Percentiles rank a stretch among this genome's conserved stretches.
These are phyloP conservation scores for Pulicaria dysenterica DNA, from an alignment of 129 eudicot species.

Conservation along the genomic window DNA sequence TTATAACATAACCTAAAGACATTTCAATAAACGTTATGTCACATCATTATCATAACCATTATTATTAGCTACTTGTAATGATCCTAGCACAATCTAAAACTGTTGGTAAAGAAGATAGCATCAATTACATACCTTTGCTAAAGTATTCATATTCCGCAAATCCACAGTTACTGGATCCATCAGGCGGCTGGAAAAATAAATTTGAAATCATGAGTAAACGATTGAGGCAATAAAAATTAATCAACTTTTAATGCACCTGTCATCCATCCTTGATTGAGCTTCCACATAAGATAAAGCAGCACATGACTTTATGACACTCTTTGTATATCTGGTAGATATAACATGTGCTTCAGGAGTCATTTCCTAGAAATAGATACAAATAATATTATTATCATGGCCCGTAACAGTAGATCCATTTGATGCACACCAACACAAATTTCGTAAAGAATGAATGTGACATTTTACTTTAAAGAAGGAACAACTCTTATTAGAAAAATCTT, in stretches of 20 bases:
- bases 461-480: background rate
- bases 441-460: background rate
- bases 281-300: conserved; percentile 97
- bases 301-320: conserved; percentile 90
- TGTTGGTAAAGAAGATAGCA: background rate
- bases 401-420: background rate
- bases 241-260: conserved; percentile 54
- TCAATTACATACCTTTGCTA: conserved; percentile 73
- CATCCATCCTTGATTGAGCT: conserved; percentile 99
- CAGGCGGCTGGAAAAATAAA: conserved; percentile 65
- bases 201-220: background rate
- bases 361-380: conserved; percentile 51
- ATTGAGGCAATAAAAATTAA: background rate
- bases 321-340: conserved; percentile 82
- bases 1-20: background rate
- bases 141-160: conserved; percentile 80
- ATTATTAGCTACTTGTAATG: too few species aligned
- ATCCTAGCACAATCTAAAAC: too few species aligned
- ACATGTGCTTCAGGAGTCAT: conserved; percentile 92
- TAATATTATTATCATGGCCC: background rate
- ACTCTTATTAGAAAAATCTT: background rate
- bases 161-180: conserved; percentile 88
- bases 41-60: too few species aligned
- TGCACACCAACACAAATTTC: background rate
- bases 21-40: background rate